phyloP scores from a whole-genome alignment of 495 filamentous ascomycete species.

The Penicillium tannophilum region DNA sequence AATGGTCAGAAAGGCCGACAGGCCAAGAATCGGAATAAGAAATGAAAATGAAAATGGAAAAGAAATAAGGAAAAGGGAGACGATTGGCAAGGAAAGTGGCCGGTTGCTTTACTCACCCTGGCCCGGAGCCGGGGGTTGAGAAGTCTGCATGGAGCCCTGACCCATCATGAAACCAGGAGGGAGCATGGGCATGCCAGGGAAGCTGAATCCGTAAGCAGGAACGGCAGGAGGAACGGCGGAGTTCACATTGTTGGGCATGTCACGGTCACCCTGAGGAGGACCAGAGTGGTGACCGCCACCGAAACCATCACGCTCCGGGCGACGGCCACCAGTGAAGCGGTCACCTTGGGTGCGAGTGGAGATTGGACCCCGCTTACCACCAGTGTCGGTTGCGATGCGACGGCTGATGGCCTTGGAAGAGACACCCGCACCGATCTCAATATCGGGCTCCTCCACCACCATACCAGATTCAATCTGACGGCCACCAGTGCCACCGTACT shows the following conservation, averaged over 20 bases:
- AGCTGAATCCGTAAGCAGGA: conserved; percentile 69
- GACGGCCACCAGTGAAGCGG: conserved; percentile 32
- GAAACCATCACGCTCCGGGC: conserved; percentile 51
- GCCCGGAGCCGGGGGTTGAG: conserved; percentile 53
- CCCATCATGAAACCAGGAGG: conserved; percentile 65
- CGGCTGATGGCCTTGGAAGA: conserved; percentile 93
- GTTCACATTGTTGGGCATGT: conserved; percentile 47
- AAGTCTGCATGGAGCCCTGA: conserved; percentile 31
- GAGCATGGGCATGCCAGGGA: conserved; percentile 68
- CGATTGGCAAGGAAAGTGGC: neutral
- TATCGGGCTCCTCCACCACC: conserved; percentile 95
- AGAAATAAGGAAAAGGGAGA: conserved; percentile 18
- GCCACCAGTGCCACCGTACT: conserved; percentile 91
- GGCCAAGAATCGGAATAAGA: conserved; percentile 1
- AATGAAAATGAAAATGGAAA: neutral
- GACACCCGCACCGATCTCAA: conserved; percentile 96
- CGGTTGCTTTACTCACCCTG: conserved; percentile 33
- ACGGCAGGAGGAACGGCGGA: conserved; percentile 62
- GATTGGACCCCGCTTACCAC: conserved; percentile 71
- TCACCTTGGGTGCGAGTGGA: conserved; percentile 60
- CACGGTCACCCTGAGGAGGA: conserved; percentile 27
- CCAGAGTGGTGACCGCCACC: conserved; percentile 41
- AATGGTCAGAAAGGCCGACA: neutral
- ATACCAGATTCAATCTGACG: conserved; percentile 77
- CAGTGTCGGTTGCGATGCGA: conserved; percentile 77